These are phyloP conservation scores for Aspergillus olivimuriae DNA, from an alignment of 495 filamentous ascomycete genomes.

Conservation along the genomic window DNA sequence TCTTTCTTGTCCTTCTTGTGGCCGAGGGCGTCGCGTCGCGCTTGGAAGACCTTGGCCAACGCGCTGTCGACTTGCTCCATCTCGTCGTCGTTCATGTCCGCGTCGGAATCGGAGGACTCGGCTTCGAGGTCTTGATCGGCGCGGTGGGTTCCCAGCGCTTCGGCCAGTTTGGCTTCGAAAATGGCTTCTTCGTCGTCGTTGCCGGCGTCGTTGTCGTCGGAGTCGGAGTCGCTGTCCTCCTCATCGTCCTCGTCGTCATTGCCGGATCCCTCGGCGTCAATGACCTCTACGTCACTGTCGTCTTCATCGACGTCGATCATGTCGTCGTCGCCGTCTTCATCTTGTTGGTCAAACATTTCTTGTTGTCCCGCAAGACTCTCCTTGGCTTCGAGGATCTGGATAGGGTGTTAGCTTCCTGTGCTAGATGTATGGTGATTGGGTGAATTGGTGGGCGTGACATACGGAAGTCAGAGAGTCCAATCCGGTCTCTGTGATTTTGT, in stretches of 20 bases:
- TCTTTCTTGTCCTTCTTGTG: constrained; percentile 79
- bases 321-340: constrained; percentile 45
- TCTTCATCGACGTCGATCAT: constrained; percentile 32
- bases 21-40: constrained; percentile 52
- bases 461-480: constrained; percentile 63
- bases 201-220: constrained; percentile 35
- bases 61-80: constrained; percentile 87
- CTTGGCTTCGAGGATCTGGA: constrained; percentile 62
- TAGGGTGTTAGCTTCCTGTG: not conserved
- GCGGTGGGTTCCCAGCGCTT: constrained; percentile 60
- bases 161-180: constrained; percentile 73
- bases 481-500: constrained; percentile 60
- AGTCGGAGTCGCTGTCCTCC: constrained; percentile 30
- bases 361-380: constrained; percentile 80
- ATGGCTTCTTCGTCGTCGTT: constrained; percentile 48
- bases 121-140: constrained; percentile 49
- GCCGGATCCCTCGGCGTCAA: constrained; percentile 25
- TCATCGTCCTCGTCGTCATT: constrained; percentile 33
- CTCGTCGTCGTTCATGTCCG: constrained; percentile 88
- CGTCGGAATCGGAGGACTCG: constrained; percentile 54
- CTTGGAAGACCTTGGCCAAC: constrained; percentile 75
- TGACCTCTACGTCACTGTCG: constrained; percentile 25
- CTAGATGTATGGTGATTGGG: too few species aligned
- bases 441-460: too few species aligned
- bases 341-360: constrained; percentile 74